Conservation (phyloP, 1,139 yeast species). For the Protomyces inouyei region DNA sequence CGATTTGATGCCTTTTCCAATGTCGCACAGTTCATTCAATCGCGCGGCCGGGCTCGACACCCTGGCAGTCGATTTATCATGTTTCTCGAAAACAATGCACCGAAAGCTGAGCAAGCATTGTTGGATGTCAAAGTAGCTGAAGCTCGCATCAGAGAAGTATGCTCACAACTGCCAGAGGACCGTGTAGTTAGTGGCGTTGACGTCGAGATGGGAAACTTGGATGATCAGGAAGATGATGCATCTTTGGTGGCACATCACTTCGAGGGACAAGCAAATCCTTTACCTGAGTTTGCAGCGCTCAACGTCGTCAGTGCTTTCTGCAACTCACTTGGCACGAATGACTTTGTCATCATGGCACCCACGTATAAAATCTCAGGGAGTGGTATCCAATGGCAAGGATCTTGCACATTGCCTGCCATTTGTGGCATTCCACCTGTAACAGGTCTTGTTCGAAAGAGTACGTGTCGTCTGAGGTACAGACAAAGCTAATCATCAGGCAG, state of each 20-base stretch:
- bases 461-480: neutral
- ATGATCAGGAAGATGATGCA: neutral
- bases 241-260: neutral
- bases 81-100: neutral
- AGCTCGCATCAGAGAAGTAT: conserved; percentile 3
- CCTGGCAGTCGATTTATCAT: conserved; percentile 5
- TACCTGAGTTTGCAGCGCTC: conserved; percentile 16
- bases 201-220: neutral
- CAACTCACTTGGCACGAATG: conserved; percentile 9
- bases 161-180: conserved; percentile 24
- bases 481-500: neutral
- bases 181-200: conserved; percentile 6
- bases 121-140: conserved; percentile 14
- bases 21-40: conserved; percentile 28
- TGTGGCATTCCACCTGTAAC: conserved; percentile 3
- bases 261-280: neutral
- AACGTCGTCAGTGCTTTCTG: conserved; percentile 6
- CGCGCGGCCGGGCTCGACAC: conserved; percentile 29
- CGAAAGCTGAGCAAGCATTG: neutral
- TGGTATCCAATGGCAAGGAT: neutral
- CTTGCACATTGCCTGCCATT: conserved; percentile 11
- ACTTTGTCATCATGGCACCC: conserved; percentile 9
- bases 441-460: conserved; percentile 3
- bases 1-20: conserved; percentile 28
- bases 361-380: neutral